Evolutionary conservation across 1,284 basidiomycete genomes (phyloP).

Genomic region (Baeospora myosura): DNA sequence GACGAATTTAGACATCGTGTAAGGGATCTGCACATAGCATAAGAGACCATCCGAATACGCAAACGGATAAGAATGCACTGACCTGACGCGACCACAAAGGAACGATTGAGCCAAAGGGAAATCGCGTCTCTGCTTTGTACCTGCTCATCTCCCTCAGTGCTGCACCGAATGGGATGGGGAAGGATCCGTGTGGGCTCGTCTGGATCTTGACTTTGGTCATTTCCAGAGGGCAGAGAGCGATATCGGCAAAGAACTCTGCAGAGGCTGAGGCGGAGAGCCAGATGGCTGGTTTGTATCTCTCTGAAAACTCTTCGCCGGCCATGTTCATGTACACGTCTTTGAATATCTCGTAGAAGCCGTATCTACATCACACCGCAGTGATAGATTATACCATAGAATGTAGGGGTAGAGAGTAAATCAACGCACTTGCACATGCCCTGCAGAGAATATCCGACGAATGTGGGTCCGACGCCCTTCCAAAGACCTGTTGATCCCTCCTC

Average conservation of each 20-base stretch:
- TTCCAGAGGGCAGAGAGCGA: slow-evolving; percentile 76
- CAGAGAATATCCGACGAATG: slow-evolving; percentile 88
- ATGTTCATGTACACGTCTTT: slow-evolving; percentile 87
- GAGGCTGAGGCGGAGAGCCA: slow-evolving; percentile 93
- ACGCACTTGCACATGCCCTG: slow-evolving; percentile 95
- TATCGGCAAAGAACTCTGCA: slow-evolving; percentile 93
- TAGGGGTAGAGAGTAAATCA: too few species aligned
- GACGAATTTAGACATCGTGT: slow-evolving; percentile 86
- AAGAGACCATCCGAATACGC: not conserved
- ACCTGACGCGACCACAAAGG: slow-evolving; percentile 82
- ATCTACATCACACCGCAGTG: too few species aligned
- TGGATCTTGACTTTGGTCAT: slow-evolving; percentile 86
- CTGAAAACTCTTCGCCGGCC: slow-evolving; percentile 77
- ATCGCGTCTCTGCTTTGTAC: slow-evolving; percentile 62
- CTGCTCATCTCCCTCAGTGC: slow-evolving; percentile 63
- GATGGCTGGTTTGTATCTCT: slow-evolving; percentile 87
- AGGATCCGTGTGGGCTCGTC: slow-evolving; percentile 64
- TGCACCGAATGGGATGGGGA: slow-evolving; percentile 65
- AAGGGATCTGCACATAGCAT: slow-evolving; percentile 66
- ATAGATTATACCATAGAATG: too few species aligned
- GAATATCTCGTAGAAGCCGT: slow-evolving; percentile 93
- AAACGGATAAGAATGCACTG: slow-evolving; percentile 21
- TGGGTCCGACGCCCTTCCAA: slow-evolving; percentile 91
- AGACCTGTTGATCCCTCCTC: slow-evolving; percentile 83
- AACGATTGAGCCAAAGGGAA: slow-evolving; percentile 73